Conservation (phyloP, 306 rosid species). For the Medicago ruthenica region DNA sequence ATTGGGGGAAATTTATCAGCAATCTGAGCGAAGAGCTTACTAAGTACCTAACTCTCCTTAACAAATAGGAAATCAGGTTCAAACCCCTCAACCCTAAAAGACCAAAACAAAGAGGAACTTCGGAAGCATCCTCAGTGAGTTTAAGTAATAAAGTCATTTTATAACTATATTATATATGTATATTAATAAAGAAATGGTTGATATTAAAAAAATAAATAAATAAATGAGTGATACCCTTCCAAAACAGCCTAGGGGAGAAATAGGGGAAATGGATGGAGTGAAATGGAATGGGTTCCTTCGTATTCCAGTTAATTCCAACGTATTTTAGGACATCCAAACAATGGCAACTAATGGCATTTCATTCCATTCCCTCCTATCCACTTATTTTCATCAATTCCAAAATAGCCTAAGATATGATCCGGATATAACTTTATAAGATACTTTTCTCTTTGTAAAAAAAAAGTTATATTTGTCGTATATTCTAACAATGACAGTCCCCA, state of each 20-base stretch:
- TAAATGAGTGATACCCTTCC: not conserved
- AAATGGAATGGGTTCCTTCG: constrained; percentile 3
- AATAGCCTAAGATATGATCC: constrained; percentile 12
- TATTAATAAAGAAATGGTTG: not conserved
- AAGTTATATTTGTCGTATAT: not conserved
- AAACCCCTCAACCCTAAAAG: constrained; percentile 1
- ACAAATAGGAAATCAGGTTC: constrained; percentile 17
- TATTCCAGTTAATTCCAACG: not conserved
- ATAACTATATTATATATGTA: not conserved
- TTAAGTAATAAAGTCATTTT: not conserved
- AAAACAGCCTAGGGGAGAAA: not conserved
- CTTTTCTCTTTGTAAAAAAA: not conserved
- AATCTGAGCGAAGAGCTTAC: constrained; percentile 23
- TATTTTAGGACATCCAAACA: constrained; percentile 21
- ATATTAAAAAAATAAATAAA: not conserved
- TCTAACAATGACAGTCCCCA: constrained; percentile 12
- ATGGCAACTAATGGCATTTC: not conserved
- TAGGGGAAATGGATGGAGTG: constrained; percentile 1
- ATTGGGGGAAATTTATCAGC: constrained; percentile 27
- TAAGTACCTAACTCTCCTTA: constrained; percentile 21
- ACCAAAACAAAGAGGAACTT: constrained; percentile 14
- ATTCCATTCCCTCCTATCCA: not conserved
- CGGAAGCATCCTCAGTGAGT: constrained; percentile 13
- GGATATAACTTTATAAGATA: not conserved
- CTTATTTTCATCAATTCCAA: constrained; percentile 7